Evolutionary conservation across 768 basidiomycete genomes (phyloP).

Genomic region (Rhodotorula graminis): DNA sequence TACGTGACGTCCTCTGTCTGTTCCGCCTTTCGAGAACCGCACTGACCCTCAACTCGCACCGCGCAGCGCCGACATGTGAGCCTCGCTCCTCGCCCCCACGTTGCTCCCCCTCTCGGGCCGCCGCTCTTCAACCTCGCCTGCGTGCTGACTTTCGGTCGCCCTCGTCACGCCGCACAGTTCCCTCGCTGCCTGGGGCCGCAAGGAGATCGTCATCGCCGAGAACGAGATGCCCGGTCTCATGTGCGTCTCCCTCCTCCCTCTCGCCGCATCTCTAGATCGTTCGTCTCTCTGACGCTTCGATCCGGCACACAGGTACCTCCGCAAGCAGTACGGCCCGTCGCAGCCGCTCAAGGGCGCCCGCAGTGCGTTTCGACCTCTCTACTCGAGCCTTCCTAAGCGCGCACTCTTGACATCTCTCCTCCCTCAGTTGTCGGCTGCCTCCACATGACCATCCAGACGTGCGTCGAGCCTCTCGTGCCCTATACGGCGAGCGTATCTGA

Average conservation of each 20-base stretch:
- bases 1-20: not conserved
- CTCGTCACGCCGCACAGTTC: constrained; percentile 58
- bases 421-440: constrained; percentile 71
- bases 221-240: constrained; percentile 49
- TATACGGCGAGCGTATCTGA: rapidly evolving
- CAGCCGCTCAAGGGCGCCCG: constrained; percentile 91
- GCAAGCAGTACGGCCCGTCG: constrained; percentile 61
- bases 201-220: constrained; percentile 99
- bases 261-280: not conserved
- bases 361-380: constrained; percentile 44
- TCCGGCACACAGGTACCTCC: constrained; percentile 28
- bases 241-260: constrained; percentile 12
- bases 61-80: constrained; percentile 38
- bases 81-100: not conserved
- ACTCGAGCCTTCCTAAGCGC: no score
- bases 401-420: not conserved
- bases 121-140: not conserved
- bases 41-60: not conserved
- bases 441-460: constrained; percentile 77
- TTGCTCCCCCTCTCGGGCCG: not conserved
- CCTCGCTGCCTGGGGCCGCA: constrained; percentile 98
- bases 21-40: not conserved
- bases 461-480: not conserved
- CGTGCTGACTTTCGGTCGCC: constrained; percentile 63
- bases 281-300: not conserved